Base-by-base conservation (phyloP, 1,139 yeast genomes). In the Starmera stellimalicola region DNA sequence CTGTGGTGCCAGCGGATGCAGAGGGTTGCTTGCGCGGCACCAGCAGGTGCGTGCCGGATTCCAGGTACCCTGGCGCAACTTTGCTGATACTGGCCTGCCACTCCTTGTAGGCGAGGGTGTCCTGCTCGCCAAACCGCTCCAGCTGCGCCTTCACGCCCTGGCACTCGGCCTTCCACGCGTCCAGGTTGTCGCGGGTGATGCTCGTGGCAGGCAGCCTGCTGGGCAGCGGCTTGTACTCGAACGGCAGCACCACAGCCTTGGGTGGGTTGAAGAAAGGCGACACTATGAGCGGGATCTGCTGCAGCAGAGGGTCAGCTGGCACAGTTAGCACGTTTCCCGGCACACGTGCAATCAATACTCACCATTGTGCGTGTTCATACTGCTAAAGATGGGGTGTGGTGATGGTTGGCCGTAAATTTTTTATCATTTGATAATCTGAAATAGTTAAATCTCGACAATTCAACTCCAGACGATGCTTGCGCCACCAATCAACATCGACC, bases 401-500 rank as follows among this genome's bases (percentile, higher is more conserved):
- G 11, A 19, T 19, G 23, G 23, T 8, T 8, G 8, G 11, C 11
- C 10, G 8, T 19, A 19, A 8, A 19, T 19, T 8, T 7, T 7
- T 12, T 4, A 26, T 16, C 6, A 15, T 15, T n/a, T 15, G 12
- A 26, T 26, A 12, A 12, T 26, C 14, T 15, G 8, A 26, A 26
- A 15, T 8, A 12, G 10, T 16, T 8, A 7, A 18, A 8, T 16
- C 7, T 14, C n/a, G 9, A 18, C 12, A 18, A 16, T 10, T 31
- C 18, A 24, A 6, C 26, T 19, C 16, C 12, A n/a, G 9, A 27
- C 15, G 36, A 79, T 80, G 87, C 66, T 81, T 34, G 58, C 74
- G 16, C 58, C 62, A 26, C 94, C 95, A 17, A 75, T 87, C 29
- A 81, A 85, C 54, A 68, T 87, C 43, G 70, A 75, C 24, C 72